These are phyloP conservation scores for Nyssa sinensis DNA, from an alignment of 148 eudicot genomes.

Conservation along the genomic window DNA sequence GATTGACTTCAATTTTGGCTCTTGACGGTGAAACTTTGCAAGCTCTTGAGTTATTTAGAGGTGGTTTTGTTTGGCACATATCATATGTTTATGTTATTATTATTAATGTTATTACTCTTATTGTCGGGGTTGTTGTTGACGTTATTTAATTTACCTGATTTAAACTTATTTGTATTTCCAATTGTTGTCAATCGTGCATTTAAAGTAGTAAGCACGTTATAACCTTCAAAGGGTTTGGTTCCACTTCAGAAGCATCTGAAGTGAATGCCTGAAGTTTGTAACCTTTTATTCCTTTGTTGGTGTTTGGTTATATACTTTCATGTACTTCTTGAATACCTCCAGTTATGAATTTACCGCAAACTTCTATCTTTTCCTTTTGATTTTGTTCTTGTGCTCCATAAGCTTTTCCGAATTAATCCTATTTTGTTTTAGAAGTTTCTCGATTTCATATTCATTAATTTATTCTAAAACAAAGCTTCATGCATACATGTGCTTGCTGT, in stretches of 20 bases:
- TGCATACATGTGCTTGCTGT: too few species aligned
- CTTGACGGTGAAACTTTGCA: slow-evolving; percentile 74
- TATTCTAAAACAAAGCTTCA: too few species aligned
- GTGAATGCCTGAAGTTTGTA: not conserved
- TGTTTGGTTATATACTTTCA: not conserved
- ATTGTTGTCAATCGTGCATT: not conserved
- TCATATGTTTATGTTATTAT: too few species aligned
- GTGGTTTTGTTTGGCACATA: slow-evolving; percentile 29
- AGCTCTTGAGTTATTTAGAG: slow-evolving; percentile 68
- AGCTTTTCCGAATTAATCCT: too few species aligned
- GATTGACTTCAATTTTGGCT: slow-evolving; percentile 70
- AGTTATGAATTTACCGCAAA: not conserved
- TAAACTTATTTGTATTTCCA: not conserved
- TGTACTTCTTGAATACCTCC: not conserved
- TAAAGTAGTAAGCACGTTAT: not conserved
- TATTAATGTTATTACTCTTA: too few species aligned
- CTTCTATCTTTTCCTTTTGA: not conserved
- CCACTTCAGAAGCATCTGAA: not conserved
- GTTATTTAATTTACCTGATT: too few species aligned
- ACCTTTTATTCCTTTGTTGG: not conserved
- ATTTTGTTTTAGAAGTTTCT: too few species aligned
- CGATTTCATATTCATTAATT: too few species aligned
- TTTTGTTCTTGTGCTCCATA: not conserved
- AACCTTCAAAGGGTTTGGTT: not conserved
- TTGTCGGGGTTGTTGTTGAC: too few species aligned